These are phyloP conservation scores for Salix brachista DNA, from an alignment of 345 rosid species.

Conservation along the genomic window DNA sequence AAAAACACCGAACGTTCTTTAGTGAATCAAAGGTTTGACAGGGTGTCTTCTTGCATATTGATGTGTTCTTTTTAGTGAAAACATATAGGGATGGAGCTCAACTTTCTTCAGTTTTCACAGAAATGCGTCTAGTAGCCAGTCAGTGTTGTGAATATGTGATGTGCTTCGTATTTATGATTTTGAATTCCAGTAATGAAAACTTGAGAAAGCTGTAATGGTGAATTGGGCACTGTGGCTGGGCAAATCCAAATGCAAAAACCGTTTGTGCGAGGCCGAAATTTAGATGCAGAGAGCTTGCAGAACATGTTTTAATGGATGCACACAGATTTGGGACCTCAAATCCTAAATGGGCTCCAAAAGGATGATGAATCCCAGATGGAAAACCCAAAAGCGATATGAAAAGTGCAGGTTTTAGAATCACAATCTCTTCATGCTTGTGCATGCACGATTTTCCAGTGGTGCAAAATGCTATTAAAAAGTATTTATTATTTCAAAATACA, in stretches of 20 bases:
- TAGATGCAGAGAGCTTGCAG: no score
- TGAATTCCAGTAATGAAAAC: not conserved
- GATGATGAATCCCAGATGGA: not conserved
- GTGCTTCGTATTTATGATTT: not conserved
- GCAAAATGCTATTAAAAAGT: no score
- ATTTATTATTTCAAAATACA: no score
- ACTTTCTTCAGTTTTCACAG: not conserved
- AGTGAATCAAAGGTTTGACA: not conserved
- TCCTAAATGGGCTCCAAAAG: not conserved
- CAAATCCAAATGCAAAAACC: not conserved
- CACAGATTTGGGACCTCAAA: not conserved
- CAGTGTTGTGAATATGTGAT: not conserved
- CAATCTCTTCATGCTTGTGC: not conserved
- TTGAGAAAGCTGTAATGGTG: not conserved
- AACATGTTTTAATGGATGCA: not conserved
- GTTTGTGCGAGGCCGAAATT: no score
- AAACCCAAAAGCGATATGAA: not conserved
- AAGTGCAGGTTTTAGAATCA: no score
- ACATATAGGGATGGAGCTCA: not conserved
- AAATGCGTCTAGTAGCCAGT: not conserved
- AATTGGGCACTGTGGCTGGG: not conserved
- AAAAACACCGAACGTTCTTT: not conserved
- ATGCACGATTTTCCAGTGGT: not conserved
- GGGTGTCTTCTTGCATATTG: slow-evolving; percentile 17
- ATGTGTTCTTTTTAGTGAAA: not conserved